These are phyloP conservation scores for Glycine tomentella DNA, from an alignment of 306 rosid species.

Conservation along the genomic window DNA sequence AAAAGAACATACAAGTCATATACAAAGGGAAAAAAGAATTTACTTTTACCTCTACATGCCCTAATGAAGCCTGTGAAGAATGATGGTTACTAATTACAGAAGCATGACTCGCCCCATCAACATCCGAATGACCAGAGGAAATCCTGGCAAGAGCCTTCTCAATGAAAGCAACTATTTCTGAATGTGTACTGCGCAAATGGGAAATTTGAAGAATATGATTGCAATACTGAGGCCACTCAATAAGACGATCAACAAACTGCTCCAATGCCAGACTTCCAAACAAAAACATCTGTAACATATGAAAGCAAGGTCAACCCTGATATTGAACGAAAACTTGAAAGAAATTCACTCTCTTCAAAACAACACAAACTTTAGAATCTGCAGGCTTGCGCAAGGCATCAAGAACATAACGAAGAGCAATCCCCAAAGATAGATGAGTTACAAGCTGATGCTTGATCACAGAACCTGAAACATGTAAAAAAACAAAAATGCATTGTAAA, in stretches of 20 bases:
- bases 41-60: conserved; percentile 75
- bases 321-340: conserved; percentile 30
- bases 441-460: conserved; percentile 95
- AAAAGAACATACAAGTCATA: not conserved
- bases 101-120: conserved; percentile 72
- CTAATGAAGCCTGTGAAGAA: conserved; percentile 60
- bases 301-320: conserved; percentile 39
- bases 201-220: conserved; percentile 97
- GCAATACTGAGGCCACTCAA: conserved; percentile 99
- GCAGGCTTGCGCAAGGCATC: conserved; percentile 99
- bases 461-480: conserved; percentile 65
- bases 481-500: not conserved
- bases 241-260: conserved; percentile 96
- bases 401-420: conserved; percentile 92
- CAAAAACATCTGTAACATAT: conserved; percentile 86
- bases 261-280: conserved; percentile 95
- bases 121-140: conserved; percentile 81
- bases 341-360: conserved; percentile 23
- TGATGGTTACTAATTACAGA: conserved; percentile 62
- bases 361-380: conserved; percentile 83
- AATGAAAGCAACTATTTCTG: conserved; percentile 80
- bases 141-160: conserved; percentile 92
- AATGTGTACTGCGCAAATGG: conserved; percentile 83
- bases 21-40: not conserved
- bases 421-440: conserved; percentile 91